Evolutionary conservation across 768 basidiomycete genomes (phyloP), one percentile per base, ranked within the genome.

Genomic region (Botryobasidium botryosum): DNA sequence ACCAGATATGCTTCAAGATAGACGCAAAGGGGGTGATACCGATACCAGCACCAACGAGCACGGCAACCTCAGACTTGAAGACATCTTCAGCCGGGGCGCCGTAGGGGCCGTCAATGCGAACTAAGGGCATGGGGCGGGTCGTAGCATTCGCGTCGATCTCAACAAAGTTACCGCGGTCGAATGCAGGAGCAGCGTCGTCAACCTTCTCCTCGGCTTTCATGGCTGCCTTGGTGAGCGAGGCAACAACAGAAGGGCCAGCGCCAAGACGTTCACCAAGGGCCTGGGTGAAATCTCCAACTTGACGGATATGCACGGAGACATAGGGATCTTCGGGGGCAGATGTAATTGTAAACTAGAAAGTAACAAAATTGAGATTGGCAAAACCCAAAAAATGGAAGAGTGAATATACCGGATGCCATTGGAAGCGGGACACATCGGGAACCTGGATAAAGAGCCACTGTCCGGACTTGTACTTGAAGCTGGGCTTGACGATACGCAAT

Each of bases 11-110:
- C 64, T 90, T 91, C 52, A 96, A 67, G 55, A 96, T 91, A 17
- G 84, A 86, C 0, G 87, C 87, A 55, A 92, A 96, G 1, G 90
- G 90, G 10, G 91, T 92, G 35, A 96, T 86, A 62, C 87, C 90
- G 52, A 96, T 94, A 64, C 90, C 90, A 49, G 85, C 87, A 50
- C 87, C 88, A 50, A 96, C 71, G 45, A 96, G 68, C n/a, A 96
- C 68, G 32, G 86, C 88, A 39, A 90, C 85, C 58, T 90, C 80
- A 48, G 71, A 72, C 25, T 73, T 70, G 57, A 87, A 90, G 31
- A 88, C 83, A 55, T 88, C 87, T 59, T 91, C 87, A 28, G 90
- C 79, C 0, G 88, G 88, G 15, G 90, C 85, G 51, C 90, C 90
- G 53, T 84, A 94, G 1, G 90, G 88, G 10, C 90, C 90, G 54